Evolutionary conservation across 371 early-diverging fungal genomes (phyloP).

Genomic region (Actinomucor elegans): DNA sequence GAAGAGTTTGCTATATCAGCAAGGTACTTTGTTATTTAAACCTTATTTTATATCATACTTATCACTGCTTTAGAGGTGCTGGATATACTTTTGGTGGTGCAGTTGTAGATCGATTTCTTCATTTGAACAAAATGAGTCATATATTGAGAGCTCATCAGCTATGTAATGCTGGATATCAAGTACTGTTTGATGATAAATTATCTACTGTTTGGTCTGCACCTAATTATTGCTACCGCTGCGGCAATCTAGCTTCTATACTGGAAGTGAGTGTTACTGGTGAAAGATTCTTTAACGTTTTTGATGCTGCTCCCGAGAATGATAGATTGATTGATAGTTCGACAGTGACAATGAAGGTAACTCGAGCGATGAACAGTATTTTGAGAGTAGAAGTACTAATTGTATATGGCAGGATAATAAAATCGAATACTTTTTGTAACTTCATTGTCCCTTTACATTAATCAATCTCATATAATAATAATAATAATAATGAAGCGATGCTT

Average conservation of each 20-base stretch:
- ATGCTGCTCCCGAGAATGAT: conserved; percentile 85
- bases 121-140: conserved; percentile 83
- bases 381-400: not conserved
- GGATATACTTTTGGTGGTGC: conserved; percentile 91
- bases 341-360: not conserved
- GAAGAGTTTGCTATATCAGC: conserved; percentile 86
- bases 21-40: too few relatives aligned
- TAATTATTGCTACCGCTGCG: conserved; percentile 95
- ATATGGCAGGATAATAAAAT: conserved; percentile 8
- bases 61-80: too few relatives aligned
- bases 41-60: conserved; percentile 58
- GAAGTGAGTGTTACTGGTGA: conserved; percentile 84
- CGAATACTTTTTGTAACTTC: conserved; percentile 11
- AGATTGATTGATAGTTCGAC: conserved; percentile 20
- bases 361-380: not conserved
- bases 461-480: not conserved
- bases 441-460: not conserved
- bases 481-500: not conserved
- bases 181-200: conserved; percentile 83
- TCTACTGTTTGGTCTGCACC: conserved; percentile 92
- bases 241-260: conserved; percentile 91
- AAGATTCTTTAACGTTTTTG: conserved; percentile 88
- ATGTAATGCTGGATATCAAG: conserved; percentile 95
- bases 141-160: conserved; percentile 96
- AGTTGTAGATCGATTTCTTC: conserved; percentile 83